Evolutionary conservation across 805 yeast species (phyloP).

Genomic region (Ogataea pilisensis): DNA sequence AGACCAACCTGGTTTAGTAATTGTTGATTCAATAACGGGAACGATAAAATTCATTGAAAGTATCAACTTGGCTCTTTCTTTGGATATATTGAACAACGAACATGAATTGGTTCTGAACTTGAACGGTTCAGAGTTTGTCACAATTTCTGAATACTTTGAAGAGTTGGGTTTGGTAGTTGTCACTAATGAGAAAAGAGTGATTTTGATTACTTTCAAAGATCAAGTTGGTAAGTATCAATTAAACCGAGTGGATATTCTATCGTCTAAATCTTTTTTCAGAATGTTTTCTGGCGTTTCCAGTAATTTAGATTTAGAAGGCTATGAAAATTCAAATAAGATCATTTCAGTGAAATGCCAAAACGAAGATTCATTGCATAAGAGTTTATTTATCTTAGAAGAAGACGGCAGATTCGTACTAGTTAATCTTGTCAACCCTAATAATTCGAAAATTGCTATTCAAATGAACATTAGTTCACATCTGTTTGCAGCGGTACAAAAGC

Average conservation of each 20-base stretch:
- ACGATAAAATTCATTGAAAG: conserved; percentile 66
- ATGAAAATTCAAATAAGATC: conserved; percentile 39
- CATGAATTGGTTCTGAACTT: conserved; percentile 38
- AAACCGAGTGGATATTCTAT: conserved; percentile 17
- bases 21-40: conserved; percentile 58
- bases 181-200: conserved; percentile 65
- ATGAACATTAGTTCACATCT: conserved; percentile 19
- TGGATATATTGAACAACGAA: conserved; percentile 37
- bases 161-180: conserved; percentile 73
- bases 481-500: conserved; percentile 27
- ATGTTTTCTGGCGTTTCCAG: conserved; percentile 11
- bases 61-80: conserved; percentile 60
- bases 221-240: conserved; percentile 55
- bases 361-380: conserved; percentile 45
- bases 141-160: conserved; percentile 54
- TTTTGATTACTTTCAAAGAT: conserved; percentile 62
- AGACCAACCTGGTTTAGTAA: conserved; percentile 65
- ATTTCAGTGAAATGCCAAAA: conserved; percentile 44
- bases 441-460: conserved; percentile 26
- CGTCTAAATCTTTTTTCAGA: conserved; percentile 19
- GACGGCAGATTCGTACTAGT: conserved; percentile 38
- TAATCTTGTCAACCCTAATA: conserved; percentile 31
- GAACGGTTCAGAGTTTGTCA: conserved; percentile 50
- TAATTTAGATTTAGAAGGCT: conserved; percentile 17
- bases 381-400: conserved; percentile 42